Percentiles rank a stretch among this genome's conserved stretches.
Evolutionary conservation across 2,329 filamentous ascomycete species (phyloP).

Genomic region (Ophiostoma sp.): DNA sequence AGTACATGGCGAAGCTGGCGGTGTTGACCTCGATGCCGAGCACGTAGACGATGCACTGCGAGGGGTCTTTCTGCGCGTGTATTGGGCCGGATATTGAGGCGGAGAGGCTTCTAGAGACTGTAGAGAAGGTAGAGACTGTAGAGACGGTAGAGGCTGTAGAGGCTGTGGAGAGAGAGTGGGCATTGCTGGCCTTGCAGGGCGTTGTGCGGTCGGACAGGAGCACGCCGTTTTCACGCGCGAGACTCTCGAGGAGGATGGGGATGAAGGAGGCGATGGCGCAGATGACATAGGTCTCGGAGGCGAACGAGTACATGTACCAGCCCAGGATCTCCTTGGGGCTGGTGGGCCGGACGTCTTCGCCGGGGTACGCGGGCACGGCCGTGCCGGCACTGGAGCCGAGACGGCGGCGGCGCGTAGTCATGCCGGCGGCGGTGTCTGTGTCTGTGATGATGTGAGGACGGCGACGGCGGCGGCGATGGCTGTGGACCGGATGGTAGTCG

Average conservation of each 20-base stretch:
- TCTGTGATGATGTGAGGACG: neutral
- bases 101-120: neutral
- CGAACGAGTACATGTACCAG: constrained; percentile 96
- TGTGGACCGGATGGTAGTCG: constrained; percentile 6
- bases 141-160: constrained; percentile 29
- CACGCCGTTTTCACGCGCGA: constrained; percentile 87
- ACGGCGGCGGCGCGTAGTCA: constrained; percentile 33
- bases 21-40: constrained; percentile 87
- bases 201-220: constrained; percentile 69
- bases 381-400: constrained; percentile 27
- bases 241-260: constrained; percentile 87
- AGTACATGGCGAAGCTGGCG: constrained; percentile 94
- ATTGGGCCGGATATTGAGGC: too few relatives aligned
- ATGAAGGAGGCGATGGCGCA: constrained; percentile 83
- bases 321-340: constrained; percentile 81
- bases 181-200: constrained; percentile 64
- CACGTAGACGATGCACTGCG: constrained; percentile 75
- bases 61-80: constrained; percentile 28
- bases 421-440: neutral
- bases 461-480: too few relatives aligned
- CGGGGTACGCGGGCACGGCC: constrained; percentile 53
- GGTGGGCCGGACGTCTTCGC: constrained; percentile 84
- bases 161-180: constrained; percentile 28
- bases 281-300: constrained; percentile 92
- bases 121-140: neutral